Evolutionary conservation across 2,329 filamentous ascomycete species (phyloP).

Genomic region (Colletotrichum sp.): DNA sequence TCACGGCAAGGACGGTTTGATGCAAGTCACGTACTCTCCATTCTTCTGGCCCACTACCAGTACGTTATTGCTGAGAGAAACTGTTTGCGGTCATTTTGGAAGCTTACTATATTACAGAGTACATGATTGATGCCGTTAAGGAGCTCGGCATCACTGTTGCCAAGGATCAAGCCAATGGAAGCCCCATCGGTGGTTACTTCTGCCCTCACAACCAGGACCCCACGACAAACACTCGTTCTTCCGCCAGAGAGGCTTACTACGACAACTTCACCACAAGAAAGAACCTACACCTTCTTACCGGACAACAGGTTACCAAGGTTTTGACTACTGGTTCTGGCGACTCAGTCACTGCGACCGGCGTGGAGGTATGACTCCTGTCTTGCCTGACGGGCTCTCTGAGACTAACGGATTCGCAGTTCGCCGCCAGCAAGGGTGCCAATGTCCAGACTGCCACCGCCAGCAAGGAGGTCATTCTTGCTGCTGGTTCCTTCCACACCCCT

Average conservation of each 20-base stretch:
- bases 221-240: constrained; percentile 28
- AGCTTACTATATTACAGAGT: constrained; percentile 2
- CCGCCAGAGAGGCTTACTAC: constrained; percentile 31
- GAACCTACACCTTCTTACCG: constrained; percentile 32
- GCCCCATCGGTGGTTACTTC: constrained; percentile 25
- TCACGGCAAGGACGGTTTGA: constrained; percentile 29
- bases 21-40: constrained; percentile 32
- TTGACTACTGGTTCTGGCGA: constrained; percentile 3
- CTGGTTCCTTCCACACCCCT: constrained; percentile 44
- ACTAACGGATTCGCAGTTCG: background rate
- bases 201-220: constrained; percentile 27
- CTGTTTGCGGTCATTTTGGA: background rate
- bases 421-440: background rate
- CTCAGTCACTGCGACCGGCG: constrained; percentile 18
- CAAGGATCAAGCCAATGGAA: constrained; percentile 19
- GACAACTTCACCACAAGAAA: constrained; percentile 23
- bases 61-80: background rate
- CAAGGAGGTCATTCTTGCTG: constrained; percentile 46
- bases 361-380: constrained; percentile 10
- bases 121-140: constrained; percentile 22
- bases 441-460: constrained; percentile 5
- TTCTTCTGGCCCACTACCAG: constrained; percentile 35
- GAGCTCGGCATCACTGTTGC: constrained; percentile 22
- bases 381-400: background rate
- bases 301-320: constrained; percentile 30